Base-by-base conservation (phyloP, 371 early-diverging fungal genomes). In the Mortierella sp. region DNA sequence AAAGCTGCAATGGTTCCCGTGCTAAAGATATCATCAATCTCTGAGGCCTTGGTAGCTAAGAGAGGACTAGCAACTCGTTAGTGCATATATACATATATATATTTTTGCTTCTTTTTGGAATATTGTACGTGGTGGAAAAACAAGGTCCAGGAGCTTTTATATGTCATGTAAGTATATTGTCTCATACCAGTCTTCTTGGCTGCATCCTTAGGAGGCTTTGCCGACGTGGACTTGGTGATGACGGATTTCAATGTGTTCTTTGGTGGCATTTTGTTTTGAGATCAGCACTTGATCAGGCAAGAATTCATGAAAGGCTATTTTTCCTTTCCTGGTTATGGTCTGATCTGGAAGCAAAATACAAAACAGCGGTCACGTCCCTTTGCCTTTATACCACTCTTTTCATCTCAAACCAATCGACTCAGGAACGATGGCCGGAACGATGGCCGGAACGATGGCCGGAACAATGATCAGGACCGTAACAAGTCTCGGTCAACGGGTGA, bases 11-110 rank as follows among this genome's bases (percentile, higher is more conserved):
- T 68, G 5, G 69, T 28, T 60, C 76, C 69, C 26, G 69, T 69
- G 49, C 69, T 75, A 47, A 75, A 75, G 24, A 75, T 75, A 21
- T 75, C 76, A 23, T 75, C 76, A 37, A 75, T 75, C 57, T 75
- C 76, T 2, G 76, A 75, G 4, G 64, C 60, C 41, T 60, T 75
- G 23, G 75, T 49, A 24, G 60, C 64, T 61, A 48, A 14, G n/a
- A 39, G 21, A 42, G 6, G 44, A 21, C 14, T 34, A 34, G 37
- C 37, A 34, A 14, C 37, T n/a, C n/a, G n/a, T n/a, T n/a, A n/a
- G n/a, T n/a, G n/a, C n/a, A n/a, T n/a, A n/a, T n/a, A n/a, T n/a
- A n/a, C n/a, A n/a, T n/a, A n/a, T n/a, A n/a, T n/a, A n/a, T n/a
- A n/a, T n/a, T n/a, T n/a, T n/a, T n/a, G n/a, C n/a, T n/a, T n/a